phyloP scores from a whole-genome alignment of 495 filamentous ascomycete species.

The Daldinia caldariorum region DNA sequence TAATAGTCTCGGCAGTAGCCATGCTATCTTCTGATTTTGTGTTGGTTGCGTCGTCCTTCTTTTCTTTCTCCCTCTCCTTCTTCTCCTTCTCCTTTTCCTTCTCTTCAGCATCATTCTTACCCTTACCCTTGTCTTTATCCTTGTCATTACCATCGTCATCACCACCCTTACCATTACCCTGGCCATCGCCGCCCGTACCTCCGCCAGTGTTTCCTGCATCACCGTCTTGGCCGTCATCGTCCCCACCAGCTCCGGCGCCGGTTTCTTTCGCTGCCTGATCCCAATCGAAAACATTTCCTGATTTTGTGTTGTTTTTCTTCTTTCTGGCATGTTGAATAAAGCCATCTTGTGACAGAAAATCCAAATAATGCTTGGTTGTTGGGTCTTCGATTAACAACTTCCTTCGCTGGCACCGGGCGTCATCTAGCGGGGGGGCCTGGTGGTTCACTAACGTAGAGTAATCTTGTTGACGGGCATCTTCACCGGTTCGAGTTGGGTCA shows the following conservation, averaged over 20 bases:
- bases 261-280: slow-evolving; percentile 59
- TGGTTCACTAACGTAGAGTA: slow-evolving; percentile 25
- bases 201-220: slow-evolving; percentile 37
- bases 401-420: slow-evolving; percentile 25
- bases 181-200: slow-evolving; percentile 17
- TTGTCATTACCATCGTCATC: slow-evolving; percentile 45
- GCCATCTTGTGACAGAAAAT: slow-evolving; percentile 58
- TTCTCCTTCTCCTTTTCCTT: slow-evolving; percentile 47
- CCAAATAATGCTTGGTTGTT: slow-evolving; percentile 49
- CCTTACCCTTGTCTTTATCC: slow-evolving; percentile 50
- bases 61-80: slow-evolving; percentile 48
- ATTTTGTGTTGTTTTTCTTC: slow-evolving; percentile 43
- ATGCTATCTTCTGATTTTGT: slow-evolving; percentile 44
- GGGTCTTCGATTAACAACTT: slow-evolving; percentile 47
- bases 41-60: slow-evolving; percentile 36
- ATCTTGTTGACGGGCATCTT: slow-evolving; percentile 39
- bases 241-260: slow-evolving; percentile 31
- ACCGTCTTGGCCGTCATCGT: not conserved
- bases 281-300: slow-evolving; percentile 22
- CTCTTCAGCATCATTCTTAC: slow-evolving; percentile 36
- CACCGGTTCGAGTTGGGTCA: slow-evolving; percentile 30
- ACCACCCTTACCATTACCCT: slow-evolving; percentile 44
- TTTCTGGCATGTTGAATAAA: slow-evolving; percentile 54
- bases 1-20: slow-evolving; percentile 42
- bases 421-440: slow-evolving; percentile 31